Percentiles rank a stretch among this genome's conserved stretches.
Conservation (phyloP, 208 protist genomes). For the Vickermania ingenoplastis region DNA sequence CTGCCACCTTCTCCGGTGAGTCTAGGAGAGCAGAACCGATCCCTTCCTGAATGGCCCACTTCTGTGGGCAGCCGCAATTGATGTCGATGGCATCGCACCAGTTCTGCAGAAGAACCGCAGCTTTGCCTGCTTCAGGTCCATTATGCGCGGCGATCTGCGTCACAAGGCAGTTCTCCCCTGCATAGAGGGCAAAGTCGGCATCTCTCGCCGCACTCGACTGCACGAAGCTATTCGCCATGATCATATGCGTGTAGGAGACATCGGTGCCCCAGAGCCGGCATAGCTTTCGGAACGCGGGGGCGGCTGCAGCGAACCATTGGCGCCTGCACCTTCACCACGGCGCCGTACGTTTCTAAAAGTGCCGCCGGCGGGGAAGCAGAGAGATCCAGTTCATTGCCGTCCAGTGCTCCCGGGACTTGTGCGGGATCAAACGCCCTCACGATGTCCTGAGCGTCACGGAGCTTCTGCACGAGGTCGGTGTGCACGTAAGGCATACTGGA, state of each 20-base stretch:
- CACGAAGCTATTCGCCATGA: constrained; percentile 78
- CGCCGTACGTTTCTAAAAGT: constrained; percentile 21
- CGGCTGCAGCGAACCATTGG: constrained; percentile 92
- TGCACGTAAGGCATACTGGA: constrained; percentile 14
- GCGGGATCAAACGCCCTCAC: constrained; percentile 6
- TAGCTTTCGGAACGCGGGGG: constrained; percentile 71
- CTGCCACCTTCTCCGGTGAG: constrained; percentile 61
- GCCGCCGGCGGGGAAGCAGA: not conserved
- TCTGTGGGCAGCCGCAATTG: constrained; percentile 92
- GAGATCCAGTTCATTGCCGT: not conserved
- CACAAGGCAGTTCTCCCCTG: constrained; percentile 58
- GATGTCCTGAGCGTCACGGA: constrained; percentile 14
- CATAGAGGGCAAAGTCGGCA: constrained; percentile 70
- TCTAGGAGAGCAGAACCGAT: constrained; percentile 63
- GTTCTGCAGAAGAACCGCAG: constrained; percentile 32
- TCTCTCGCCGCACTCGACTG: constrained; percentile 56
- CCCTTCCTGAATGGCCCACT: constrained; percentile 77
- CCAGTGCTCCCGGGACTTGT: not conserved
- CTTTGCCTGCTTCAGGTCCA: constrained; percentile 40
- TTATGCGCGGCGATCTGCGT: constrained; percentile 78
- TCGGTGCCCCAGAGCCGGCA: constrained; percentile 63
- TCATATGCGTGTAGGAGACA: constrained; percentile 89
- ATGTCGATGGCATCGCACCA: constrained; percentile 85
- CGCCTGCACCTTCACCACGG: constrained; percentile 62
- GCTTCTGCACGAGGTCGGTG: constrained; percentile 27